Percentiles rank a stretch among this genome's conserved stretches.
phyloP scores from a whole-genome alignment of 2,329 filamentous ascomycete genomes.

The Didymella keratinophila region DNA sequence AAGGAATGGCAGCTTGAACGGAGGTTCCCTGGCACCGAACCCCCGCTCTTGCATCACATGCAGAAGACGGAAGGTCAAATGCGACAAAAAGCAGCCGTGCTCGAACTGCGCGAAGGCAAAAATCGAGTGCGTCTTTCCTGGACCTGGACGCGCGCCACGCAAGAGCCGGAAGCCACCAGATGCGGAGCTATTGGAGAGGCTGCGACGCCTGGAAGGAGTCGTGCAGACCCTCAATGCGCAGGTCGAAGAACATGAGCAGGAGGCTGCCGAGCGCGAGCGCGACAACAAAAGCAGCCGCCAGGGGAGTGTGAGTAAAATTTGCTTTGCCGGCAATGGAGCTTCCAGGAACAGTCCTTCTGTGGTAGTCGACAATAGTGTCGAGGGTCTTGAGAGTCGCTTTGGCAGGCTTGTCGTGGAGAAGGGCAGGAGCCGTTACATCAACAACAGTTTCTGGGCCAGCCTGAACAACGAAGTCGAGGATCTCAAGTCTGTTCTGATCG shows the following conservation, averaged over 20 bases:
- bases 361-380: conserved; percentile 42
- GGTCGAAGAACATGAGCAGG: conserved; percentile 48
- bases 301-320: conserved; percentile 20
- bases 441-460: conserved; percentile 78
- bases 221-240: conserved; percentile 66
- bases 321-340: conserved; percentile 3
- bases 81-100: conserved; percentile 80
- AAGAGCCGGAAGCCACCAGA: conserved; percentile 73
- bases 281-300: conserved; percentile 21
- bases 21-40: conserved; percentile 27
- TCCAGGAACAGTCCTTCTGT: conserved; percentile 26
- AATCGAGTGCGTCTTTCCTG: conserved; percentile 77
- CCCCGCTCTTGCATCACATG: conserved; percentile 50
- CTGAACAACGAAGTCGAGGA: conserved; percentile 77
- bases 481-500: conserved; percentile 68
- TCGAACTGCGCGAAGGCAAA: conserved; percentile 75
- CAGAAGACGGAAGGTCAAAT: conserved; percentile 70
- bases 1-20: conserved; percentile 30
- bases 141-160: conserved; percentile 74
- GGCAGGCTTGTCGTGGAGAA: conserved; percentile 76
- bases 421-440: conserved; percentile 75
- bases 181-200: conserved; percentile 74
- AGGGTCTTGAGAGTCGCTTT: conserved; percentile 62
- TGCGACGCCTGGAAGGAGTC: conserved; percentile 77
- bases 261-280: conserved; percentile 40